Evolutionary conservation across 768 basidiomycete species (phyloP).

Genomic region (Leucocoprinus leucothites): DNA sequence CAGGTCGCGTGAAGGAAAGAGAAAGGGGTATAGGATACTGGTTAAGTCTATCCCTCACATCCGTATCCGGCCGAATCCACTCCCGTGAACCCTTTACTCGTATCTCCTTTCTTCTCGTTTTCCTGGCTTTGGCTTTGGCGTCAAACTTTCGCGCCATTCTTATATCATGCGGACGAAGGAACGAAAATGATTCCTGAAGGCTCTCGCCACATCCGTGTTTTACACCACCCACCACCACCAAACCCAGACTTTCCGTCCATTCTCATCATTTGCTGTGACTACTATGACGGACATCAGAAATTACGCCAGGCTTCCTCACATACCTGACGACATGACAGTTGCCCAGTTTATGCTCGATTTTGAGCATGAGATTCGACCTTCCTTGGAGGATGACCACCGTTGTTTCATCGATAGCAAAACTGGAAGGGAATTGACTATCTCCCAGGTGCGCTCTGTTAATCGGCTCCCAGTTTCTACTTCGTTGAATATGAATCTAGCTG

Average conservation of each 20-base stretch:
- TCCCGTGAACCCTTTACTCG: not conserved
- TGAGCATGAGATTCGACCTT: conserved; percentile 41
- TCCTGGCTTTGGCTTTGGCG: conserved; percentile 3
- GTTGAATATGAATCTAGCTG: conserved; percentile 2
- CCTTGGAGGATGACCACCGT: conserved; percentile 29
- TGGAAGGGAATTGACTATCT: conserved; percentile 34
- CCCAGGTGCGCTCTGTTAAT: conserved; percentile 8
- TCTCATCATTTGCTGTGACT: conserved; percentile 8
- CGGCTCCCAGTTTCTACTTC: not conserved
- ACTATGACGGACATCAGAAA: conserved; percentile 24
- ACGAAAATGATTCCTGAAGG: not conserved
- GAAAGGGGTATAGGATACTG: not conserved
- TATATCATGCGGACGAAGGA: conserved; percentile 2
- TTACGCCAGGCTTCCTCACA: conserved; percentile 28
- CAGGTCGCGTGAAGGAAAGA: not conserved
- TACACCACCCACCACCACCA: conserved; percentile 6
- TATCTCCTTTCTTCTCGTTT: conserved; percentile 4
- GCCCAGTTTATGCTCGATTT: conserved; percentile 56
- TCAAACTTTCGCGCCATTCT: not conserved
- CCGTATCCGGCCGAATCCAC: not conserved
- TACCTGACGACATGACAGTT: conserved; percentile 55
- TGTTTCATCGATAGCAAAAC: conserved; percentile 48
- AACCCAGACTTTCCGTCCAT: not conserved
- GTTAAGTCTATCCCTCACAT: too few relatives aligned
- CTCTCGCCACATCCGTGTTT: conserved; percentile 4